These are phyloP conservation scores for Ophiocordyceps unilateralis DNA, from an alignment of 2,329 filamentous ascomycete genomes.

Conservation along the genomic window DNA sequence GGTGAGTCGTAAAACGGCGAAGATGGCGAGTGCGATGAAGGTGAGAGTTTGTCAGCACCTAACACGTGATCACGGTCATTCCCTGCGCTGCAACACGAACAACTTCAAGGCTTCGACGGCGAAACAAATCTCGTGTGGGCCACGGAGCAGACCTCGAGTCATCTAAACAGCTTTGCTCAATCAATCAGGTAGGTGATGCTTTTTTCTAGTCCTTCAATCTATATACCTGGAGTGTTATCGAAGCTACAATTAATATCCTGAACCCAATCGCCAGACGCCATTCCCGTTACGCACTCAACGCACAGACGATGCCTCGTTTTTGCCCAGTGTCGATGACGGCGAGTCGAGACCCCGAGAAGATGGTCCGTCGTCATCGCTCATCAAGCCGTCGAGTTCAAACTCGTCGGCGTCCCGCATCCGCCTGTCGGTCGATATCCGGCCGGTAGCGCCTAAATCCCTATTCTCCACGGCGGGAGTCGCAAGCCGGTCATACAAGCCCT, in stretches of 20 bases:
- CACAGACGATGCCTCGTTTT: constrained; percentile 11
- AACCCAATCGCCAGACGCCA: neutral
- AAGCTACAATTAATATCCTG: neutral
- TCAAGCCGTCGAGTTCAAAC: constrained; percentile 82
- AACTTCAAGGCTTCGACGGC: too few species aligned
- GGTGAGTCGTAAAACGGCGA: neutral
- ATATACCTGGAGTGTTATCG: neutral
- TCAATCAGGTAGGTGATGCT: too few species aligned
- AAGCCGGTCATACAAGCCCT: neutral
- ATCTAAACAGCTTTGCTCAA: too few species aligned
- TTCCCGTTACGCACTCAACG: constrained; percentile 6
- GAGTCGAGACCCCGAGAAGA: constrained; percentile 18
- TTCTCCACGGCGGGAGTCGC: neutral
- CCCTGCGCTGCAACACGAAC: too few species aligned
- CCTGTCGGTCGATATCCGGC: constrained; percentile 26
- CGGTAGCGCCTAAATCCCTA: constrained; percentile 7
- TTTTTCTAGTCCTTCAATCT: neutral
- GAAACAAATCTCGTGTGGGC: too few species aligned
- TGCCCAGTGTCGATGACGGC: constrained; percentile 11
- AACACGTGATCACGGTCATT: too few species aligned
- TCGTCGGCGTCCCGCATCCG: constrained; percentile 69
- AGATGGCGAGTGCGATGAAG: neutral
- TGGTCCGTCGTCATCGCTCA: constrained; percentile 67
- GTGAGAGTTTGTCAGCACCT: too few species aligned
- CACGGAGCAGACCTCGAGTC: too few species aligned